These are phyloP conservation scores for Monosiga brevicollis DNA, from an alignment of 78 protist genomes.

Conservation along the genomic window DNA sequence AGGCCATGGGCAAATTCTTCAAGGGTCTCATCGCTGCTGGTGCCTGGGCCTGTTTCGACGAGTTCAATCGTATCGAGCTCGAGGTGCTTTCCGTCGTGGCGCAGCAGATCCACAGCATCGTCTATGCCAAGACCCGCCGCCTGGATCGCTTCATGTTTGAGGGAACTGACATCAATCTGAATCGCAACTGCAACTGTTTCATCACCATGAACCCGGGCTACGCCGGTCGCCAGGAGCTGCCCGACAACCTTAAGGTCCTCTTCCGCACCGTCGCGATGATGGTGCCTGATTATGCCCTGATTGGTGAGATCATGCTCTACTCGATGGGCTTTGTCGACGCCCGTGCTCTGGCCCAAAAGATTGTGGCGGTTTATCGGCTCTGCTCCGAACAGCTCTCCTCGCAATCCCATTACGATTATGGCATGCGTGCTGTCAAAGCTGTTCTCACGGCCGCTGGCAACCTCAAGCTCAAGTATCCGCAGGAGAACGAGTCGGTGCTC, in stretches of 20 bases:
- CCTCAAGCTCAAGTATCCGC: not conserved
- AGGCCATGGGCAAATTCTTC: slow-evolving; percentile 59
- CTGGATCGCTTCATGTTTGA: slow-evolving; percentile 15
- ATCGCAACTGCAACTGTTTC: slow-evolving; percentile 40
- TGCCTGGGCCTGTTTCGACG: slow-evolving; percentile 81
- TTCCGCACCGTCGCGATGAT: slow-evolving; percentile 85
- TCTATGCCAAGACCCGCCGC: slow-evolving; percentile 16
- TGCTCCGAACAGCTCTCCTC: slow-evolving; percentile 58
- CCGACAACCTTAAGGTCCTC: slow-evolving; percentile 63
- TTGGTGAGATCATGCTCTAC: slow-evolving; percentile 61
- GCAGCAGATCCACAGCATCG: slow-evolving; percentile 67
- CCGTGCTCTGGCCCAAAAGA: slow-evolving; percentile 41
- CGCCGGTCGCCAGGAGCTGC: slow-evolving; percentile 67
- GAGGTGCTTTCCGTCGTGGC: slow-evolving; percentile 71
- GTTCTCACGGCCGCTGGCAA: slow-evolving; percentile 58
- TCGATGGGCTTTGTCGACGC: slow-evolving; percentile 60
- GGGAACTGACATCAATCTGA: slow-evolving; percentile 36
- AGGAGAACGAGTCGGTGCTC: slow-evolving; percentile 21
- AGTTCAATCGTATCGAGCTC: slow-evolving; percentile 76
- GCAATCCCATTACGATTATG: slow-evolving; percentile 73
- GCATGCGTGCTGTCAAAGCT: slow-evolving; percentile 62
- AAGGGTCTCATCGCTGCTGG: slow-evolving; percentile 66
- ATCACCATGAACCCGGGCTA: slow-evolving; percentile 89
- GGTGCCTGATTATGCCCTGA: slow-evolving; percentile 74
- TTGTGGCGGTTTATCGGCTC: slow-evolving; percentile 43